Evolutionary conservation across 768 basidiomycete genomes (phyloP), one percentile per base, ranked within the genome.

Genomic region (Lenzites betulinus): DNA sequence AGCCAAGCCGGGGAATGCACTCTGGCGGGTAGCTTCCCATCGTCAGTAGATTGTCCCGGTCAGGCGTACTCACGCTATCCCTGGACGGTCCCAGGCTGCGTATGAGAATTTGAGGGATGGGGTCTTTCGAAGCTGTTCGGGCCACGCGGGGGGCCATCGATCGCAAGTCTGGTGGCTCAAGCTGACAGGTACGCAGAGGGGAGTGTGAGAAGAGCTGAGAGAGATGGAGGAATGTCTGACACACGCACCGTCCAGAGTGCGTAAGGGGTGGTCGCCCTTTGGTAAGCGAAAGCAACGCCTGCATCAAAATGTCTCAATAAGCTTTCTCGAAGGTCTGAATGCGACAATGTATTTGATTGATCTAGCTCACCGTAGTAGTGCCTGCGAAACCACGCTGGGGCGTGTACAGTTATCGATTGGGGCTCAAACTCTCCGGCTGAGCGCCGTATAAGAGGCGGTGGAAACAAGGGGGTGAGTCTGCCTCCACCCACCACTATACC

Each of bases 121-220:
- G 9, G 7, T 48, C 47, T n/a, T 28, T 22, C 23, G 36, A 28
- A 25, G 25, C 4, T 12, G 13, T 15, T 9, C 16, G 22, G 25
- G 18, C 16, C 16, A 6, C 38, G 36, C 25, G 47, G 23, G 36
- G 39, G 22, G 47, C 16, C 55, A 57, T 57, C 25, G 22, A 11
- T 13, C 20, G 23, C 16, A 9, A n/a, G 38, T 13, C 18, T 18
- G 35, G 55, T 57, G 55, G 55, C 47, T 8, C 26, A 30, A 25
- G 35, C 11, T 23, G 5, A 13, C 18, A 11, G 18, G 20, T 30
- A 33, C 30, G 30, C 30, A 15, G 33, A 20, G n/a, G 43, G 36
- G 36, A 49, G 35, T 55, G 54, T 55, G 54, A 26, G 28, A 36
- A 55, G 38, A 22, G 54, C 46, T 56, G 54, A 48, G 35, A 23